phyloP scores from a whole-genome alignment of 208 protist species.

The Leishmania lainsoni region DNA sequence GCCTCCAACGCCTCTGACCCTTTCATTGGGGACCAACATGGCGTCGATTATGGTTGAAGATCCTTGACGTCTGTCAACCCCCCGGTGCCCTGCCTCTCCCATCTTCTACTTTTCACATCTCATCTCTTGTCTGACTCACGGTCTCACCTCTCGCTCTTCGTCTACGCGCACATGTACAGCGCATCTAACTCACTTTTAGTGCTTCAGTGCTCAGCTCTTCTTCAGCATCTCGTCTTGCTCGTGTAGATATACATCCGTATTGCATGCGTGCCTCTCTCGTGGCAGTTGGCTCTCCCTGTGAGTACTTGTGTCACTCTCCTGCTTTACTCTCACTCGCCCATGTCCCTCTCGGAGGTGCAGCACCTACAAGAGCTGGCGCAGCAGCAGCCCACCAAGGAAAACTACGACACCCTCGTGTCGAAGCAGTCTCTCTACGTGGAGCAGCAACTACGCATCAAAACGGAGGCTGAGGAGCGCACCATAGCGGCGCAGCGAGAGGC shows the following conservation, averaged over 20 bases:
- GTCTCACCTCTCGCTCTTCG: not conserved
- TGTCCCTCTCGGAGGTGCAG: conserved; percentile 37
- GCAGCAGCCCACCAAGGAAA: conserved; percentile 19
- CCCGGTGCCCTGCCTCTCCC: not conserved
- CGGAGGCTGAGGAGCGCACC: conserved; percentile 14
- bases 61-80: not conserved
- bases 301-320: not conserved
- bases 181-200: not conserved
- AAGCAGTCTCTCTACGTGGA: conserved; percentile 37
- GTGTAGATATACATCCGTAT: too few species aligned
- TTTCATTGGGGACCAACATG: not conserved
- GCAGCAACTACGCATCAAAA: conserved; percentile 15
- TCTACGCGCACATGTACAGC: not conserved
- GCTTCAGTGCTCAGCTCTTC: not conserved
- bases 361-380: conserved; percentile 27
- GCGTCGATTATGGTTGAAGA: not conserved
- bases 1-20: not conserved
- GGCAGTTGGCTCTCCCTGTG: too few species aligned
- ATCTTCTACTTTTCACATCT: not conserved
- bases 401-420: conserved; percentile 33
- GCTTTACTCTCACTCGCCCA: conserved; percentile 2
- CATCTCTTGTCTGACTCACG: not conserved
- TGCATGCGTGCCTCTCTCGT: not conserved
- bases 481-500: conserved; percentile 8
- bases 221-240: not conserved